Percentiles rank a stretch among this genome's conserved stretches.
Evolutionary conservation across 805 yeast species (phyloP).

Genomic region (Candida railenensis): DNA sequence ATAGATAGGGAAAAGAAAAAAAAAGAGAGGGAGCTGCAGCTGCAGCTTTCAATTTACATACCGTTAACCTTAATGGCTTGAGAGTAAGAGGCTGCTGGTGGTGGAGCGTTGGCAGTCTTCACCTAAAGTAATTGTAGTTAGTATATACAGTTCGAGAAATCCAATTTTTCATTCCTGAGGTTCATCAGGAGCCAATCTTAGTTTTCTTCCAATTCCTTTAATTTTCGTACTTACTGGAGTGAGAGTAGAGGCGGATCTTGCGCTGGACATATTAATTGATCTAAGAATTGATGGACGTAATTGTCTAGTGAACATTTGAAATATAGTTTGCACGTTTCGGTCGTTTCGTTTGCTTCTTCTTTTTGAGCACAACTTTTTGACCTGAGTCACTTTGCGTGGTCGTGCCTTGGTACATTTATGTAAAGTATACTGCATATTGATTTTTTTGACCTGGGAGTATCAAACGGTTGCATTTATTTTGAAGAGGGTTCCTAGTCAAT

Average conservation of each 20-base stretch:
- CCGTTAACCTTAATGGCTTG: slow-evolving; percentile 90
- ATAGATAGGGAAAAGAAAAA: no score
- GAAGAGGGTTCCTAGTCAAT: no score
- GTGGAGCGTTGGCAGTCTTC: slow-evolving; percentile 78
- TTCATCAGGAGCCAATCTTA: no score
- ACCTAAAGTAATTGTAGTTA: slow-evolving; percentile 33
- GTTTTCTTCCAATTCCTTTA: not conserved
- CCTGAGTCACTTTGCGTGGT: no score
- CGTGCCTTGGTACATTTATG: no score
- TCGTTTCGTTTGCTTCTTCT: no score
- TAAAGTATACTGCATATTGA: no score
- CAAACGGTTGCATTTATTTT: no score
- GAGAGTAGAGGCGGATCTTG: slow-evolving; percentile 25
- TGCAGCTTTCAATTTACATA: slow-evolving; percentile 19
- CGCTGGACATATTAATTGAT: slow-evolving; percentile 20
- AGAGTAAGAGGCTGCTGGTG: slow-evolving; percentile 95
- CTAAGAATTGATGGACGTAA: slow-evolving; percentile 17
- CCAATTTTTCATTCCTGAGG: not conserved
- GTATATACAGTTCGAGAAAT: not conserved
- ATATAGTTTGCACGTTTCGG: no score
- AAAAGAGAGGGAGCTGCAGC: no score
- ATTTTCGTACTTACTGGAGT: slow-evolving; percentile 29
- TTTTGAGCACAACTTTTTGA: no score
- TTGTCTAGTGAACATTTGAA: slow-evolving; percentile 19
- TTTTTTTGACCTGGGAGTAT: no score